phyloP scores from a whole-genome alignment of 805 yeast genomes.

The Tetrapisispora fleetii region DNA sequence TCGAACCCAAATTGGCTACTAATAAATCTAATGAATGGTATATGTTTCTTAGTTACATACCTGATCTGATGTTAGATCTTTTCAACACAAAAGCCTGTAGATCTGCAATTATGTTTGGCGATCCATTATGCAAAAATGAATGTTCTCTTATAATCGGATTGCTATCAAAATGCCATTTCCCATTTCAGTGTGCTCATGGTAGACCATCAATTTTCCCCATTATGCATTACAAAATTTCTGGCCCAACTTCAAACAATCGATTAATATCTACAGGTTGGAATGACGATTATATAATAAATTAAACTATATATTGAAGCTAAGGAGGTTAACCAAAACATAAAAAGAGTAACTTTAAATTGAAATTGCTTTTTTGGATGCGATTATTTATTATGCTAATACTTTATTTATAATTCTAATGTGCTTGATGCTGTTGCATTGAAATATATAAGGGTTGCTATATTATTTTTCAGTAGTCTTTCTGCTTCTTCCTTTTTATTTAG shows the following conservation, averaged over 20 bases:
- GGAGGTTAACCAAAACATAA: neutral
- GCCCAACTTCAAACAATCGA: neutral
- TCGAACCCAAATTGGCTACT: neutral
- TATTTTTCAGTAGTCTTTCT: constrained; percentile 2
- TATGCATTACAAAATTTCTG: constrained; percentile 10
- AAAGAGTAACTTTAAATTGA: too few species aligned
- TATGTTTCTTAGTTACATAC: constrained; percentile 33
- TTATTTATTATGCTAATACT: too few species aligned
- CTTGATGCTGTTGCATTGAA: neutral
- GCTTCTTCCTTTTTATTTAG: constrained; percentile 35
- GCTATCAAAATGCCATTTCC: constrained; percentile 42
- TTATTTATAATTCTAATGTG: neutral
- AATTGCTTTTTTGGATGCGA: neutral
- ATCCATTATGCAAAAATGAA: constrained; percentile 32
- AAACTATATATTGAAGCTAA: too few species aligned
- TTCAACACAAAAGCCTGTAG: constrained; percentile 59
- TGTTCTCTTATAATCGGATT: constrained; percentile 36
- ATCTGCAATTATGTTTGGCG: constrained; percentile 65
- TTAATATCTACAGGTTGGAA: neutral
- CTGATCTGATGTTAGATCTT: constrained; percentile 39
- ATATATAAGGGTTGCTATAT: constrained; percentile 2
- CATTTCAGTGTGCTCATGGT: constrained; percentile 83
- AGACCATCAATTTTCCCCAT: constrained; percentile 60
- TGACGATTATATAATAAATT: neutral
- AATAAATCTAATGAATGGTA: constrained; percentile 31